These are phyloP conservation scores for Botrytis fragariae DNA, from an alignment of 2,329 filamentous ascomycete genomes.

Conservation along the genomic window DNA sequence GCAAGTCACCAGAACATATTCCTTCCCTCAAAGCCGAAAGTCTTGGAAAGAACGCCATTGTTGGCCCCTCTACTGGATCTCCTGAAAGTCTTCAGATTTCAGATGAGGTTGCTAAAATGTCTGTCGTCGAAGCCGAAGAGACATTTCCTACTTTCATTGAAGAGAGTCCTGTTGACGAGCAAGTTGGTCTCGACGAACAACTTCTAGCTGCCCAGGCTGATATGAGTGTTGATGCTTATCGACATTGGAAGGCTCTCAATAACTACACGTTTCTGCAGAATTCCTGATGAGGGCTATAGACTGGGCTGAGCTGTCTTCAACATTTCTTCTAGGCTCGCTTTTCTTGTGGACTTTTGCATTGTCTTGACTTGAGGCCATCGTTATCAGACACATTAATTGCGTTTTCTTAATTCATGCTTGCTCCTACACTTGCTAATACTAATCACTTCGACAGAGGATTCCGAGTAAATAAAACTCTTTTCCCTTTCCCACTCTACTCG, in stretches of 20 bases:
- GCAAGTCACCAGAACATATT: not conserved
- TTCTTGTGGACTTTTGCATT: not conserved
- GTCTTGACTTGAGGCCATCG: not conserved
- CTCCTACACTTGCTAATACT: not conserved
- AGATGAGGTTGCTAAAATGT: not conserved
- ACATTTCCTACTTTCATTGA: not conserved
- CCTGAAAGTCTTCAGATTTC: conserved; percentile 2
- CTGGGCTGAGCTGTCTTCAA: not conserved
- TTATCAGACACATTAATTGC: not conserved
- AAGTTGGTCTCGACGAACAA: not conserved
- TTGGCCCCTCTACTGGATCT: not conserved
- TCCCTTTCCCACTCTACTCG: not conserved
- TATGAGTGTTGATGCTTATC: not conserved
- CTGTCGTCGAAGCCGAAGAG: not conserved
- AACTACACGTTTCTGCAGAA: not conserved
- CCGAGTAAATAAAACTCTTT: not conserved
- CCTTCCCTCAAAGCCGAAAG: not conserved
- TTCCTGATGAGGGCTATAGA: not conserved
- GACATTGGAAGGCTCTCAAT: not conserved
- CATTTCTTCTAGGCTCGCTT: not conserved
- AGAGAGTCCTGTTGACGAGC: not conserved
- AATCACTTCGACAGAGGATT: conserved; percentile 1
- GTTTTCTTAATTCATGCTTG: not conserved
- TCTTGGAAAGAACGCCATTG: not conserved
- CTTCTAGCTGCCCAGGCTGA: not conserved